Percentiles rank a stretch among this genome's conserved stretches.
These are phyloP conservation scores for Anthracocystis panici-leucophaei DNA, from an alignment of 1,284 basidiomycete genomes.

Conservation along the genomic window DNA sequence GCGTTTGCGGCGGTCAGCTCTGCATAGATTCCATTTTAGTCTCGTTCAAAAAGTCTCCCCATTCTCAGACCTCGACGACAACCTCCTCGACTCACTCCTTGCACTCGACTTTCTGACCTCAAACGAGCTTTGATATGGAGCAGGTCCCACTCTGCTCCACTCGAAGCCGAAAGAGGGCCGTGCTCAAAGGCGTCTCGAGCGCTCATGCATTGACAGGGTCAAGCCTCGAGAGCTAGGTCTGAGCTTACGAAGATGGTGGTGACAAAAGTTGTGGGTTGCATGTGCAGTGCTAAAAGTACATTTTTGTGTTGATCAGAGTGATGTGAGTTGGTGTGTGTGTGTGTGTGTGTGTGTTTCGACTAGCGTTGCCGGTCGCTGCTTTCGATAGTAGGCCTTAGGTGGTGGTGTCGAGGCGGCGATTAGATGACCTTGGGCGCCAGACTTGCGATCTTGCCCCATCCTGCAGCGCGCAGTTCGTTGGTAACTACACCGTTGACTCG, in stretches of 20 bases:
- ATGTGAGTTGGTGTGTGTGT: not conserved
- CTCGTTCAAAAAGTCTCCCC: not conserved
- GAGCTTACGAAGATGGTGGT: conserved; percentile 1
- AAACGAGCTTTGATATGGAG: not conserved
- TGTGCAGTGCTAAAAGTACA: conserved; percentile 36
- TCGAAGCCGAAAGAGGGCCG: not conserved
- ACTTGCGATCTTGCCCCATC: conserved; percentile 94
- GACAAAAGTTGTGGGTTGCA: conserved; percentile 13
- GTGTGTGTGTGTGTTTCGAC: not conserved
- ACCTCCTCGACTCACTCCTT: not conserved
- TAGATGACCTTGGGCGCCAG: conserved; percentile 86
- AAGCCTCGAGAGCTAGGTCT: not conserved
- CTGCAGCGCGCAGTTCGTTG: conserved; percentile 87
- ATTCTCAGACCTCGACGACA: not conserved
- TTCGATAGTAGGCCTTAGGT: conserved; percentile 3
- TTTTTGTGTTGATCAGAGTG: not conserved
- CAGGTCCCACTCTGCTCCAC: not conserved
- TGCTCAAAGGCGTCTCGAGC: too few relatives aligned
- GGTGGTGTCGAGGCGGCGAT: not conserved
- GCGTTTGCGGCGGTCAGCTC: not conserved
- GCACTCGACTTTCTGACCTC: not conserved
- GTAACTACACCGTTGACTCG: conserved; percentile 94
- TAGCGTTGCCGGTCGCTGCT: conserved; percentile 9
- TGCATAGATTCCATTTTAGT: not conserved
- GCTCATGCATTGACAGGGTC: too few relatives aligned